Evolutionary conservation across 495 filamentous ascomycete genomes (phyloP), one percentile per base, ranked within the genome.

Genomic region (Aspergillus conjunctus): DNA sequence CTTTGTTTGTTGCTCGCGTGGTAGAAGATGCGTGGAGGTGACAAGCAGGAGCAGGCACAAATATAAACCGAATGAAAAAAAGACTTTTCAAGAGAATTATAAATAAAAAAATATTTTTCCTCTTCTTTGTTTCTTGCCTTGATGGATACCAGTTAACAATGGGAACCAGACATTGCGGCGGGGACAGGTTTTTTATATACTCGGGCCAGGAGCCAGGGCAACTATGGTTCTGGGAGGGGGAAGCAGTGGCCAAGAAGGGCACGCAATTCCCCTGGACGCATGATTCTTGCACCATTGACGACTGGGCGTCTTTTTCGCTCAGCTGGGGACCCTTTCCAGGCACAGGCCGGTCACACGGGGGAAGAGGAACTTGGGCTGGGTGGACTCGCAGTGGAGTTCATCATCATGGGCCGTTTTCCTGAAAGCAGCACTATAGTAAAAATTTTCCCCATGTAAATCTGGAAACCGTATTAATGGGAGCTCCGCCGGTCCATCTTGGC

Each of bases 161-260:
- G 30, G 10, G 66, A 63, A 56, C 66, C 66, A 68, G 37, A 61
- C 44, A 57, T 41, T 55, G 54, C 55, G 60, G 66, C 66, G 66
- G 66, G 66, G 66, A 51, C 58, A 41, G 66, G 20, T 53, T 15
- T 56, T 61, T 62, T 69, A 71, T 68, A 60, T 63, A 56, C 34
- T 58, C 62, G 22, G 37, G 11, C 58, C 55, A 49, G 65, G 39
- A 58, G 54, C 64, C 51, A 46, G 43, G 57, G 44, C 17, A 48
- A 48, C 44, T 48, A 48, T 20, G 49, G 62, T 61, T 57, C 59
- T 52, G 54, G 64, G 50, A 56, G 51, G 63, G 50, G 56, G 51
- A 52, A 61, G 58, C 51, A 55, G 43, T 34, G 61, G 45, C 44
- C 50, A 58, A 56, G 61, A 56, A 54, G 56, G 54, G 54, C 62